A percentile compares a stretch with the other conserved stretches of the same genome.
Conservation (phyloP, 305 asterid genomes). For the Rubia peregrina region DNA sequence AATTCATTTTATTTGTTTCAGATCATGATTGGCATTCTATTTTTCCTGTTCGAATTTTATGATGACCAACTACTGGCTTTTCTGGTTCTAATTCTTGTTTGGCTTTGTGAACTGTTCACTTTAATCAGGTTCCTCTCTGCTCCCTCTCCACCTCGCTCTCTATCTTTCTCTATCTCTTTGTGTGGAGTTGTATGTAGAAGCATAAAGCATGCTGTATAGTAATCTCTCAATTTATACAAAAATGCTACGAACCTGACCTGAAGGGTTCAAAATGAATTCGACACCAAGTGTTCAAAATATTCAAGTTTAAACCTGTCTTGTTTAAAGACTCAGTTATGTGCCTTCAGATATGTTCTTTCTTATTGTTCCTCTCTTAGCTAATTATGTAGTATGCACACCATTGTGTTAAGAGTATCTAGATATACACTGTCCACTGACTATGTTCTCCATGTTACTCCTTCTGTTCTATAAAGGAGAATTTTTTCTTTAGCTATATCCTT, state of each 20-base stretch:
- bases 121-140: conserved; percentile 71
- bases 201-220: background rate
- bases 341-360: background rate
- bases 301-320: background rate
- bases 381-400: background rate
- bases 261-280: background rate
- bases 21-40: conserved; percentile 98
- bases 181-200: background rate
- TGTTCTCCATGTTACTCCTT: background rate
- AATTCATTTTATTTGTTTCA: conserved; percentile 32
- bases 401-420: background rate
- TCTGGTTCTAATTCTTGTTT: conserved; percentile 95
- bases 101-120: conserved; percentile 97
- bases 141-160: conserved; percentile 21
- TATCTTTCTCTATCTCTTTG: background rate
- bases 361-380: background rate
- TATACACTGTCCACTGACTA: background rate
- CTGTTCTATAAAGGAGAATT: background rate
- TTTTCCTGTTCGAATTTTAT: conserved; percentile 94
- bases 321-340: background rate
- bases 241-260: background rate
- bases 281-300: background rate
- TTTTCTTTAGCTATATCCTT: too few relatives aligned
- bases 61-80: conserved; percentile 97
- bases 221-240: background rate